phyloP scores from a whole-genome alignment of 371 early-diverging fungal genomes.

The Syncephalis fuscata region DNA sequence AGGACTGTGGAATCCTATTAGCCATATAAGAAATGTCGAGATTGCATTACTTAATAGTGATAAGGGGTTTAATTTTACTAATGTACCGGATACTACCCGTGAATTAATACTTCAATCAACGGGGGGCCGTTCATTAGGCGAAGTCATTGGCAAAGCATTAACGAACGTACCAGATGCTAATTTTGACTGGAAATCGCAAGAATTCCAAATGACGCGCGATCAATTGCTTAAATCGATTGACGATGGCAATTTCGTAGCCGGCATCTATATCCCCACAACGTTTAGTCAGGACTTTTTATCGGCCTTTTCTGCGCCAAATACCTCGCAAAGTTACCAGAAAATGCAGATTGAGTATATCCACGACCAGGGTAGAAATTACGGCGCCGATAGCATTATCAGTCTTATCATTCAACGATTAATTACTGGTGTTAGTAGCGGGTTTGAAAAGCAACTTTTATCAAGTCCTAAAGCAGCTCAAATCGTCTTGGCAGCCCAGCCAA shows the following conservation, averaged over 20 bases:
- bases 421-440: conserved; percentile 5
- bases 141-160: conserved; percentile 9
- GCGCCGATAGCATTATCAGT: conserved; percentile 13
- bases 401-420: conserved; percentile 10
- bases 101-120: conserved; percentile 11
- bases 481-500: conserved; percentile 10
- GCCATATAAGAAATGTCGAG: conserved; percentile 15
- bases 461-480: conserved; percentile 13
- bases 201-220: conserved; percentile 11
- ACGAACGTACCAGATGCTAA: conserved; percentile 12
- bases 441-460: conserved; percentile 9
- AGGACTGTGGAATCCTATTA: conserved; percentile 18
- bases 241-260: conserved; percentile 16
- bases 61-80: conserved; percentile 16
- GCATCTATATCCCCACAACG: conserved; percentile 21
- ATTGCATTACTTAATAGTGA: conserved; percentile 20
- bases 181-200: conserved; percentile 11
- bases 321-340: conserved; percentile 4
- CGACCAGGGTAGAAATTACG: conserved; percentile 16
- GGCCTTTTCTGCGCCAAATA: conserved; percentile 7
- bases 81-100: conserved; percentile 8
- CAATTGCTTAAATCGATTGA: conserved; percentile 11
- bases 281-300: conserved; percentile 19
- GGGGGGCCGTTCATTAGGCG: conserved; percentile 11
- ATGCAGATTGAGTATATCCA: conserved; percentile 13